Evolutionary conservation across 2,329 filamentous ascomycete species (phyloP).

Genomic region (Alternaria arborescens): DNA sequence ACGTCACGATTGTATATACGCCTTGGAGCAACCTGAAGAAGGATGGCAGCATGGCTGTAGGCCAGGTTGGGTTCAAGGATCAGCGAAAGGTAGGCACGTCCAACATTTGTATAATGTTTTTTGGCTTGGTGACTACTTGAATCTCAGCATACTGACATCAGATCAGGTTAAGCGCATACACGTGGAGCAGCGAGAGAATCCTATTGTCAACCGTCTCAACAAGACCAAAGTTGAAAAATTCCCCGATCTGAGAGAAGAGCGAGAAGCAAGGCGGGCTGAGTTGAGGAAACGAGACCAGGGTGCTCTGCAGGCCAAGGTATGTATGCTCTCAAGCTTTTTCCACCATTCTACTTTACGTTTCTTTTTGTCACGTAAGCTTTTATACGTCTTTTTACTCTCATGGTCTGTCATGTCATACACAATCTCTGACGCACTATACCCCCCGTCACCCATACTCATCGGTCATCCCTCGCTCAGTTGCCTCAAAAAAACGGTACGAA

Average conservation of each 20-base stretch:
- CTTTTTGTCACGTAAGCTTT: background rate
- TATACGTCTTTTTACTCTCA: background rate
- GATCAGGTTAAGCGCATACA: slow-evolving; percentile 78
- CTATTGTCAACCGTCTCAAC: slow-evolving; percentile 95
- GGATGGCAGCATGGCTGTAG: slow-evolving; percentile 92
- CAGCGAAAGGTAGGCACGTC: slow-evolving; percentile 66
- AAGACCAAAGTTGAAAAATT: slow-evolving; percentile 92
- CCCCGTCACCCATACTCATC: background rate
- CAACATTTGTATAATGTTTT: background rate
- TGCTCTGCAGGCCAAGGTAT: slow-evolving; percentile 68
- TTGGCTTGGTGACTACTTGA: background rate
- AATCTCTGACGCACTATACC: background rate
- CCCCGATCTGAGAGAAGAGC: slow-evolving; percentile 83
- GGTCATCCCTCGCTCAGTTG: background rate
- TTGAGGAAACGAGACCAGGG: slow-evolving; percentile 76
- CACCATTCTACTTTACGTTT: background rate
- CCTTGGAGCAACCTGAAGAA: slow-evolving; percentile 97
- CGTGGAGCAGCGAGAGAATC: slow-evolving; percentile 82
- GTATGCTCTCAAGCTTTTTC: slow-evolving; percentile 18
- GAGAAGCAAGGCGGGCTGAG: slow-evolving; percentile 76
- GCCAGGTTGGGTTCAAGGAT: slow-evolving; percentile 95
- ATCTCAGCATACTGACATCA: slow-evolving; percentile 5
- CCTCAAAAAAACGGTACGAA: background rate
- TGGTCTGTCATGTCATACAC: background rate
- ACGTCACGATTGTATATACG: slow-evolving; percentile 95